Evolutionary conservation across 148 eudicot genomes (phyloP), one percentile per base, ranked within the genome.

Genomic region (Rhododendron mucronatum): DNA sequence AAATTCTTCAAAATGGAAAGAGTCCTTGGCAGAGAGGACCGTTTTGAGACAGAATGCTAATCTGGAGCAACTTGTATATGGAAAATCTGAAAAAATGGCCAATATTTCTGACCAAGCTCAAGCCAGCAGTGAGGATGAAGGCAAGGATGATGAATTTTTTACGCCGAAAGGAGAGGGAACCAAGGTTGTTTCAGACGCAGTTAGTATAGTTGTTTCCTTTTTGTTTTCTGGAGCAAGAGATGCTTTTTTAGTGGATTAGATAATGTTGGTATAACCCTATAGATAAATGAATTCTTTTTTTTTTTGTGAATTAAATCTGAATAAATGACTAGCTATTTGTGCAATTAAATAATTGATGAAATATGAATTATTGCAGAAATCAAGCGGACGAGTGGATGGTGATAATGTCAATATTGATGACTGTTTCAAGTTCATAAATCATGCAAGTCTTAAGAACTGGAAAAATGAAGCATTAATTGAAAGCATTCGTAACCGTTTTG

Each of bases 11-110:
- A 97, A 91, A 89, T 97, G 99, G 99, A 95, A 91, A 88, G 96
- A 97, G 41, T 90, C 95, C 82, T 87, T 97, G 90, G 89, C 89
- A 14, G 92, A 93, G 79, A 92, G 95, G 88, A 91, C 94, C 12
- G 33, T 80, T 69, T 86, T 85, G 47, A 88, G 96, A 82, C 91
- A 92, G 51, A 92, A 86, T 82, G 84, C 83, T 74, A 95, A 95
- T 91, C 93, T 97, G 78, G 94, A 89, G 96, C 95, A 95, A 88
- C 94, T 93, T 86, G 98, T 97, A 18, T 97, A 97, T 86, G 99
- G 95, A 35, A 89, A 89, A 81, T 83, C 93, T 71, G 87, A 48
- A 80, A 71, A 86, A 55, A 85, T 86, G 35, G 71, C 89, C 20
- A 33, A 76, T 30, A 48, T 86, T 82, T 53, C 23, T 7, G 71